Conservation (phyloP, 495 filamentous ascomycete species). For the Articulospora tetracladia region DNA sequence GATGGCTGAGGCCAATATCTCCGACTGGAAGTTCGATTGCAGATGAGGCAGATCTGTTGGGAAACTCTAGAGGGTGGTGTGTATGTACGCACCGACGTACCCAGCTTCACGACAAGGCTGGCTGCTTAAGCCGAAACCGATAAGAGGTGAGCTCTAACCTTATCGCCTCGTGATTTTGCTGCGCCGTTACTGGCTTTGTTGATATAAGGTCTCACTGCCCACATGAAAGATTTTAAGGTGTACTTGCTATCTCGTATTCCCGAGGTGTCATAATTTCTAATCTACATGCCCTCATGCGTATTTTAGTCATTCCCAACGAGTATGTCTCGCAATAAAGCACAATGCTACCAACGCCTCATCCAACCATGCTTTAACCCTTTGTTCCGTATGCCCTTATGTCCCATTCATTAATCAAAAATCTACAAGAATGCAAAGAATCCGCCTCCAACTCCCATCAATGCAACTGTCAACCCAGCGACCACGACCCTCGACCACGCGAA, state of each 20-base stretch:
- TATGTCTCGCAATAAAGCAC: no score
- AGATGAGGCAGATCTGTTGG: neutral
- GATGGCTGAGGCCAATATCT: no score
- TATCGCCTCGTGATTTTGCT: conserved; percentile 2
- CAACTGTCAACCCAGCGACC: conserved; percentile 33
- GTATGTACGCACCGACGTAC: no score
- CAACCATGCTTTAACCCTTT: neutral
- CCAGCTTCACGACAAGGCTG: conserved; percentile 4
- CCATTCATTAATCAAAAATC: neutral
- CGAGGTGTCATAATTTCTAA: no score
- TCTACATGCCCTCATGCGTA: no score
- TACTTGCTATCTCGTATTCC: no score
- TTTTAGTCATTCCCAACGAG: no score
- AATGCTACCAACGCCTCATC: no score
- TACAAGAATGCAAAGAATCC: conserved; percentile 29
- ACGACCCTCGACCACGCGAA: conserved; percentile 31
- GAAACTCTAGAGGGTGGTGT: neutral
- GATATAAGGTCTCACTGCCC: neutral
- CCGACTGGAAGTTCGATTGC: no score
- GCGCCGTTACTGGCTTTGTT: neutral
- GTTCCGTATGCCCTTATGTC: neutral
- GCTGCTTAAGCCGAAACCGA: neutral
- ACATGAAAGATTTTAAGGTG: no score
- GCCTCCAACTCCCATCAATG: conserved; percentile 36
- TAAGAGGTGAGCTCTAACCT: neutral